Evolutionary conservation across 2,329 filamentous ascomycete species (phyloP), one percentile per base, ranked within the genome.

Genomic region (Hymenoscyphus salicellus): DNA sequence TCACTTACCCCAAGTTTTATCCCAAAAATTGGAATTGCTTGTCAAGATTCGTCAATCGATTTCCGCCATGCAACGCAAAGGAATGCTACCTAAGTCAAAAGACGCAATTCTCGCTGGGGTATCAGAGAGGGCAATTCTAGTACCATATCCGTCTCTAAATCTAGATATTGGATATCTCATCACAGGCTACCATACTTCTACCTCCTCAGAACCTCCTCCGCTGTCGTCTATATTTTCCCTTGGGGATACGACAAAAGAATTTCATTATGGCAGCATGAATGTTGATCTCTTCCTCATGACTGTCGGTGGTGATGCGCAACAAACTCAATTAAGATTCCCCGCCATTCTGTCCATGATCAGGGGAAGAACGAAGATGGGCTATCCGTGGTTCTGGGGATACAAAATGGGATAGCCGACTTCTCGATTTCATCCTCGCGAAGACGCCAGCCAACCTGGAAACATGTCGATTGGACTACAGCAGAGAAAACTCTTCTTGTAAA

Each of bases 51-150:
- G 86, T 64, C 89, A 92, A 65, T 77, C 96, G 32, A 81, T 89
- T 3, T 83, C 88, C 68, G 94, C 91, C 0, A 94, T 96, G 88
- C 88, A 89, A 75, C 82, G 89, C 63, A 93, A 94, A 72, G 86
- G 28, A 30, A 3, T 30, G 28, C 28, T 30, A 30, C 28, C 28
- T 3, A 30, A 30, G 28, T 6, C 28, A 30, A 30, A 30, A 30
- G 28, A 30, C 28, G 28, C 28, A 30, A 30, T 30, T 30, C 28
- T 30, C 3, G 28, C 28, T 30, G 28, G 28, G 28, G 28, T 3
- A 30, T 6, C 28, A 30, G 28, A 30, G 28, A 30, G 28, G 3
- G 28, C 28, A 30, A 30, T 30, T 30, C 28, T 91, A 91, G 74
- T 93, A n/a, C 83, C 88, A 60, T 94, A 94, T 72, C 91, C 92